Evolutionary conservation across 2,329 filamentous ascomycete species (phyloP).

Genomic region (Massarina eburnea): DNA sequence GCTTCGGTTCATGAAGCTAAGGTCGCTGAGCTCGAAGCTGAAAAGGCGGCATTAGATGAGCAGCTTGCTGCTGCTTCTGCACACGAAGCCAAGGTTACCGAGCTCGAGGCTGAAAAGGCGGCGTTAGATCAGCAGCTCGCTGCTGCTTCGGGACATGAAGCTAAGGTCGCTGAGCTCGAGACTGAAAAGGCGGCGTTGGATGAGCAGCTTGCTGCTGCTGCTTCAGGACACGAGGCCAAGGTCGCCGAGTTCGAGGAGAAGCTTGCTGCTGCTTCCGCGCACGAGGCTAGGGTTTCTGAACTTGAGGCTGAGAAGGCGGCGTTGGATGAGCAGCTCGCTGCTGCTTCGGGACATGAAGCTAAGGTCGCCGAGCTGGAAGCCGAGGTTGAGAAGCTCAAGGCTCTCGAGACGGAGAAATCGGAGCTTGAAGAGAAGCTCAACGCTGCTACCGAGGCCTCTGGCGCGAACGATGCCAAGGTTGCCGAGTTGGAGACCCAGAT

Average conservation of each 20-base stretch:
- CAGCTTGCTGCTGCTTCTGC: conserved; percentile 7
- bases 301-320: conserved; percentile 8
- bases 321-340: conserved; percentile 23
- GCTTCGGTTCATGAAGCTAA: conserved; percentile 19
- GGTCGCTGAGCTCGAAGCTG: conserved; percentile 18
- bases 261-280: not conserved
- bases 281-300: not conserved
- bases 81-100: conserved; percentile 23
- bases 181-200: conserved; percentile 12
- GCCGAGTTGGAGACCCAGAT: conserved; percentile 17
- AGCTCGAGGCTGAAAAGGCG: conserved; percentile 15
- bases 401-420: conserved; percentile 10
- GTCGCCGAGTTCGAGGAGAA: conserved; percentile 22
- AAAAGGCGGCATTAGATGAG: conserved; percentile 14
- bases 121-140: conserved; percentile 11
- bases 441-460: conserved; percentile 6
- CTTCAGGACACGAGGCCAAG: conserved; percentile 18
- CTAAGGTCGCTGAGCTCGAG: conserved; percentile 15
- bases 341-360: conserved; percentile 9
- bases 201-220: conserved; percentile 9
- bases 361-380: not conserved
- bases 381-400: conserved; percentile 14
- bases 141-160: conserved; percentile 11
- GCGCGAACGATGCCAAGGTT: conserved; percentile 21
- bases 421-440: conserved; percentile 12